Conservation (phyloP, 306 rosid species). For the Vicia villosa region DNA sequence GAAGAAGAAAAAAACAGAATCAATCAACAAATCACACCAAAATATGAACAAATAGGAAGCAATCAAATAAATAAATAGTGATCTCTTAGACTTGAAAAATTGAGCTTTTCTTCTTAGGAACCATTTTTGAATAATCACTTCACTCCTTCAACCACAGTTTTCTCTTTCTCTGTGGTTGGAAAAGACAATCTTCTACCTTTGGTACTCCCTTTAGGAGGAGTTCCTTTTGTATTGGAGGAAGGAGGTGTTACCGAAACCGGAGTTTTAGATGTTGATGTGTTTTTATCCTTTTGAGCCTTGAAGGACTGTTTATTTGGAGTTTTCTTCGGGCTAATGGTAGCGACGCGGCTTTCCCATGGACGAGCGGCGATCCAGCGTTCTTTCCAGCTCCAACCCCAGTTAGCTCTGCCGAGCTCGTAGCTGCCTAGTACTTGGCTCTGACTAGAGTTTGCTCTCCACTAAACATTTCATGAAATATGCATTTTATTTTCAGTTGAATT, state of each 20-base stretch:
- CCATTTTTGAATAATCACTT: conserved; percentile 37
- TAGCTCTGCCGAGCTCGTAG: conserved; percentile 72
- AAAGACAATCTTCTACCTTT: conserved; percentile 72
- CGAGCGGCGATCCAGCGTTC: conserved; percentile 98
- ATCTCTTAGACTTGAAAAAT: conserved; percentile 32
- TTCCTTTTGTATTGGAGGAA: conserved; percentile 47
- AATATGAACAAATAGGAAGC: conserved; percentile 36
- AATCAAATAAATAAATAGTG: conserved; percentile 38
- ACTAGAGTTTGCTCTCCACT: conserved; percentile 97
- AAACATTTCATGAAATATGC: conserved; percentile 39
- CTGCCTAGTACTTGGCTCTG: conserved; percentile 73
- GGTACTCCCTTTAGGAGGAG: conserved; percentile 52
- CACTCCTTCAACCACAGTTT: conserved; percentile 40
- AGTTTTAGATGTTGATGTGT: conserved; percentile 51
- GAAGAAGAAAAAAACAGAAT: conserved; percentile 9
- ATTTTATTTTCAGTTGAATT: conserved; percentile 35
- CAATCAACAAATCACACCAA: conserved; percentile 47
- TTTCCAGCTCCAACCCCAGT: conserved; percentile 99
- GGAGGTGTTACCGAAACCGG: conserved; percentile 46
- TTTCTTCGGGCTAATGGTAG: conserved; percentile 57
- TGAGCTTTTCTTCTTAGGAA: conserved; percentile 42
- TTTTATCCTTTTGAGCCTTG: conserved; percentile 55
- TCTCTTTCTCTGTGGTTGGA: conserved; percentile 61
- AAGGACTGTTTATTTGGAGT: conserved; percentile 50
- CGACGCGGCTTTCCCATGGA: conserved; percentile 94